phyloP scores from a whole-genome alignment of 2,329 filamentous ascomycete genomes.

The Neophaeococcomyces mojaviensis region DNA sequence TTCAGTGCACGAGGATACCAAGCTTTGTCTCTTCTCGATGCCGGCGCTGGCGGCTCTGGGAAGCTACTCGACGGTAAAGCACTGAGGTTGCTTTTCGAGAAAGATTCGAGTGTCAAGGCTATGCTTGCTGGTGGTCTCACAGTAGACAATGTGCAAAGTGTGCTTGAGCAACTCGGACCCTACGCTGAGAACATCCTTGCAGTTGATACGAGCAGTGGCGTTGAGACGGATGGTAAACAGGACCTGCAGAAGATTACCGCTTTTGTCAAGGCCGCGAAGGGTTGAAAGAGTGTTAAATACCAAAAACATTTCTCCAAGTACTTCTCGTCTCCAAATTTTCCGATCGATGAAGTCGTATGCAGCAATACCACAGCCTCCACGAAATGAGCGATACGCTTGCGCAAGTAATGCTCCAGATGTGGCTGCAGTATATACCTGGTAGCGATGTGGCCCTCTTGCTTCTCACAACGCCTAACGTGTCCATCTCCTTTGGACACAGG shows the following conservation, averaged over 20 bases:
- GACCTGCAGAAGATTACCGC: constrained; percentile 69
- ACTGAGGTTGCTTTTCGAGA: constrained; percentile 59
- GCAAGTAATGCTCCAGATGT: too few species aligned
- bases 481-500: too few species aligned
- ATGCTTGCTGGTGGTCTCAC: constrained; percentile 80
- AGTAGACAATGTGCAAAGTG: constrained; percentile 66
- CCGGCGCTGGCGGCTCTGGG: constrained; percentile 74
- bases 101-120: constrained; percentile 63
- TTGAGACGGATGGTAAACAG: constrained; percentile 77
- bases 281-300: background rate
- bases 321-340: too few species aligned
- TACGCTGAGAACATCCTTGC: constrained; percentile 60
- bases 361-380: too few species aligned
- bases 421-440: too few species aligned
- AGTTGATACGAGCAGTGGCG: constrained; percentile 90
- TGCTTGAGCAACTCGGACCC: constrained; percentile 56
- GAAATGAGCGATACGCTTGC: too few species aligned
- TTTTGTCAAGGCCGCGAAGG: constrained; percentile 71
- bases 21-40: constrained; percentile 74
- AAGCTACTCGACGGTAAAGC: constrained; percentile 64
- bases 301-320: too few species aligned
- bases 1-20: constrained; percentile 73
- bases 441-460: too few species aligned
- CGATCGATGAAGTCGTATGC: too few species aligned
- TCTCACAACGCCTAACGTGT: too few species aligned